These are phyloP conservation scores for Aspergillus bertholletiae DNA, from an alignment of 495 filamentous ascomycete species.

Conservation along the genomic window DNA sequence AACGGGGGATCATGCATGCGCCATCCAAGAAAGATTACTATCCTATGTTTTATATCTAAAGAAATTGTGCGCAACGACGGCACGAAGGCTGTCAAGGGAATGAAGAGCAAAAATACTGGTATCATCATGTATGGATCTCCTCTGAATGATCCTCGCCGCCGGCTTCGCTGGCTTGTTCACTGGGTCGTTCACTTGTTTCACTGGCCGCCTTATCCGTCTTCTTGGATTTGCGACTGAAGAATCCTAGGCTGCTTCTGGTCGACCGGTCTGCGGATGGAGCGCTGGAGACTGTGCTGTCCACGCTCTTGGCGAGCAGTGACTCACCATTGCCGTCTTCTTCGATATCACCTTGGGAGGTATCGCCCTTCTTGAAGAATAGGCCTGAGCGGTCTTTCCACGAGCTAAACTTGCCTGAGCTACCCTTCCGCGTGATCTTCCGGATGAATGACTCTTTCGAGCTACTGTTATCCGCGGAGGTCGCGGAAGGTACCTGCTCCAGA, in stretches of 20 bases:
- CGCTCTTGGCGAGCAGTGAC: conserved; percentile 44
- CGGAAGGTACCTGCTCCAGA: conserved; percentile 65
- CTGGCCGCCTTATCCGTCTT: conserved; percentile 42
- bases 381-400: conserved; percentile 65
- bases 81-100: not conserved
- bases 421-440: conserved; percentile 73
- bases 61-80: not conserved
- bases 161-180: conserved; percentile 44
- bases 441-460: conserved; percentile 60
- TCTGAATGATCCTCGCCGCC: conserved; percentile 46
- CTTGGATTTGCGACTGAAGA: conserved; percentile 50
- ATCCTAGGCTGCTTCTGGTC: conserved; percentile 44
- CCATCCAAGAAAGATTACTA: conserved; percentile 1
- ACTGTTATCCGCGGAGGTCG: conserved; percentile 59
- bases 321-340: conserved; percentile 46
- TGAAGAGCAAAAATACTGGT: not conserved
- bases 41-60: not conserved
- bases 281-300: conserved; percentile 44
- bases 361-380: conserved; percentile 61
- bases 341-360: conserved; percentile 46
- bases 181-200: conserved; percentile 45
- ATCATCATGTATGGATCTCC: conserved; percentile 3
- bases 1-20: not conserved
- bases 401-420: conserved; percentile 77
- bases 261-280: conserved; percentile 43